Evolutionary conservation across 306 rosid species (phyloP).

Genomic region (Trifolium pratense): DNA sequence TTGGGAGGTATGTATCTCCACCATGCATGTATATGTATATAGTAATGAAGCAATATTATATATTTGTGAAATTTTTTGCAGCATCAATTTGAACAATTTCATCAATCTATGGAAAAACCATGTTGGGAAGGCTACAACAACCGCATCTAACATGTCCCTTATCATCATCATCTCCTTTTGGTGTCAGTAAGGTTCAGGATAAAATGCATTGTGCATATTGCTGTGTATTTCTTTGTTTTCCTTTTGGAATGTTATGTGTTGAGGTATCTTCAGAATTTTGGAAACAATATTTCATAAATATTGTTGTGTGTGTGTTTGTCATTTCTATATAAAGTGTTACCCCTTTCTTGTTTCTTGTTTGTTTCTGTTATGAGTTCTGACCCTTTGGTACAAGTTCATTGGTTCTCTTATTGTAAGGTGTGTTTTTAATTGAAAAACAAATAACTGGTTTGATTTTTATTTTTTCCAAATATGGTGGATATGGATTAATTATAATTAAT

Average conservation of each 20-base stretch:
- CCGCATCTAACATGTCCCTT: slow-evolving; percentile 40
- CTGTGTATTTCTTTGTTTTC: slow-evolving; percentile 48
- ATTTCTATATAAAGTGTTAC: slow-evolving; percentile 33
- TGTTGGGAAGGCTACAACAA: slow-evolving; percentile 71
- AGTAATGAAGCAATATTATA: not conserved
- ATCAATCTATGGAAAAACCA: slow-evolving; percentile 53
- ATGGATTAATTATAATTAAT: not conserved
- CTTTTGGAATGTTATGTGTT: slow-evolving; percentile 53
- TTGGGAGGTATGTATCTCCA: no score
- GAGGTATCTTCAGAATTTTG: slow-evolving; percentile 49
- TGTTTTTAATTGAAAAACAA: slow-evolving; percentile 20
- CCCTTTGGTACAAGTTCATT: slow-evolving; percentile 15
- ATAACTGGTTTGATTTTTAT: not conserved
- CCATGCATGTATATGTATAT: not conserved
- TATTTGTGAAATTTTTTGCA: slow-evolving; percentile 39
- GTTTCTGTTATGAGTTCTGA: slow-evolving; percentile 29
- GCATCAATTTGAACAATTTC: slow-evolving; percentile 68
- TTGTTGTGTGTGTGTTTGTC: slow-evolving; percentile 42
- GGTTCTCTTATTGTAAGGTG: not conserved
- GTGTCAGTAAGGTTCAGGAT: slow-evolving; percentile 42
- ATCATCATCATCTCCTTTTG: slow-evolving; percentile 23
- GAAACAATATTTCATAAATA: slow-evolving; percentile 42
- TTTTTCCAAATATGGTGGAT: not conserved
- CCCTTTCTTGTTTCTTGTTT: slow-evolving; percentile 24
- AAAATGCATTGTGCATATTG: slow-evolving; percentile 41